phyloP scores from a whole-genome alignment of 1,139 yeast genomes.

The Candida tropicalis region DNA sequence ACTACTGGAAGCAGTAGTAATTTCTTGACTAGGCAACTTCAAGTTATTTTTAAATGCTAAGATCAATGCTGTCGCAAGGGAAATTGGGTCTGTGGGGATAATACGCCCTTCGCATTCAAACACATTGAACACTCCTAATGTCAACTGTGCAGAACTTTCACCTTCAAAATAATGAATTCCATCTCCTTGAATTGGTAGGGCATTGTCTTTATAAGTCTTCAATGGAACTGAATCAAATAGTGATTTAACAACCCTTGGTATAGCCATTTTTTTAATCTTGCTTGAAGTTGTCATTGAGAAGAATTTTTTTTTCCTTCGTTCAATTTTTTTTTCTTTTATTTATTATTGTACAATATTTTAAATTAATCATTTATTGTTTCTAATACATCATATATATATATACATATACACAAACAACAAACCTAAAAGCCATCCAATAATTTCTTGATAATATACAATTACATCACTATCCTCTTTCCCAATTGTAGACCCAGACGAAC shows the following conservation, averaged over 20 bases:
- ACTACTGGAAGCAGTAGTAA: constrained; percentile 3
- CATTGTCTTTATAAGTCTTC: constrained; percentile 33
- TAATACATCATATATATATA: too few species aligned
- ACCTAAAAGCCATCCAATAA: not conserved
- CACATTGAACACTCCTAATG: constrained; percentile 46
- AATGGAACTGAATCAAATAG: constrained; percentile 57
- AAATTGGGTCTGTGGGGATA: constrained; percentile 50
- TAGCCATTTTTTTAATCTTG: constrained; percentile 18
- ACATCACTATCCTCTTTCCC: too few species aligned
- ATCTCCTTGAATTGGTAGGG: constrained; percentile 22
- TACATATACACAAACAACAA: constrained; percentile 1
- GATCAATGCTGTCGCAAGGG: constrained; percentile 36
- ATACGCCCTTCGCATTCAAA: constrained; percentile 19
- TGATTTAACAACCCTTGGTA: constrained; percentile 45
- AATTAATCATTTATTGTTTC: not conserved
- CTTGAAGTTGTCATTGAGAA: too few species aligned
- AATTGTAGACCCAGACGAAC: too few species aligned
- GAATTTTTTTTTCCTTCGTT: not conserved
- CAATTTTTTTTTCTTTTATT: not conserved
- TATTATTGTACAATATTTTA: not conserved
- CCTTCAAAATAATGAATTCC: constrained; percentile 20
- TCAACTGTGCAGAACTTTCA: constrained; percentile 22
- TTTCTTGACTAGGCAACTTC: constrained; percentile 27
- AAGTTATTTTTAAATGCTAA: constrained; percentile 37
- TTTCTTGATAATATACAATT: too few species aligned